A percentile compares a stretch with the other conserved stretches of the same genome.
Evolutionary conservation across 1,284 basidiomycete genomes (phyloP).

Genomic region (Ustilago sp.): DNA sequence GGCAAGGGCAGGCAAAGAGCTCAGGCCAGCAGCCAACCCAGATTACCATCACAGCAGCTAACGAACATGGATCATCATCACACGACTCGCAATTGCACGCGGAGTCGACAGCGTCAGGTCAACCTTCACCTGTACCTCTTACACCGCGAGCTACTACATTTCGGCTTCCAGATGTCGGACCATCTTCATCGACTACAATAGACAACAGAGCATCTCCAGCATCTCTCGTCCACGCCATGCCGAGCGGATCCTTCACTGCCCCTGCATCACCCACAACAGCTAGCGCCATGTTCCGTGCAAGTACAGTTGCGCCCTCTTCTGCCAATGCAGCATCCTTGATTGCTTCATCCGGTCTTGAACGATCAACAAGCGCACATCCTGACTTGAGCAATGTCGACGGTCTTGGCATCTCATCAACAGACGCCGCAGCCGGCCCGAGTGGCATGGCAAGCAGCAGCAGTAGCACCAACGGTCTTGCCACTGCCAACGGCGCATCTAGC

Average conservation of each 20-base stretch:
- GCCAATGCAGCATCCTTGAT: neutral
- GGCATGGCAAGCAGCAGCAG: neutral
- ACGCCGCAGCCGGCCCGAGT: slow-evolving; percentile 7
- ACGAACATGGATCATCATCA: neutral
- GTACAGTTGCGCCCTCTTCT: slow-evolving; percentile 16
- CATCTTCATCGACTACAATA: slow-evolving; percentile 7
- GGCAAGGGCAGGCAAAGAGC: neutral
- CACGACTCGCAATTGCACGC: neutral
- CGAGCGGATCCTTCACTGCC: slow-evolving; percentile 31
- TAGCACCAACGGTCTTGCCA: slow-evolving; percentile 1
- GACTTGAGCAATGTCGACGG: slow-evolving; percentile 30
- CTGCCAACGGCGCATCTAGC: slow-evolving; percentile 2
- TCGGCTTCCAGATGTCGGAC: slow-evolving; percentile 15
- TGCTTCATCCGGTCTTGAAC: slow-evolving; percentile 14
- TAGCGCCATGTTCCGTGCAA: slow-evolving; percentile 34
- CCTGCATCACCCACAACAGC: slow-evolving; percentile 25
- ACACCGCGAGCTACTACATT: slow-evolving; percentile 36
- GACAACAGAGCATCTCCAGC: neutral
- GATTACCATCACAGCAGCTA: slow-evolving; percentile 28
- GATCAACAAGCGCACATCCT: slow-evolving; percentile 28
- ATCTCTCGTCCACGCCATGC: neutral
- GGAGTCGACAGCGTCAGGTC: slow-evolving; percentile 14
- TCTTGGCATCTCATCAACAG: slow-evolving; percentile 34
- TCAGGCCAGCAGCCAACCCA: slow-evolving; percentile 13
- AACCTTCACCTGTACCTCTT: slow-evolving; percentile 25